Conservation (phyloP, 2,329 filamentous ascomycete species). For the Emydomyces testavorans region DNA sequence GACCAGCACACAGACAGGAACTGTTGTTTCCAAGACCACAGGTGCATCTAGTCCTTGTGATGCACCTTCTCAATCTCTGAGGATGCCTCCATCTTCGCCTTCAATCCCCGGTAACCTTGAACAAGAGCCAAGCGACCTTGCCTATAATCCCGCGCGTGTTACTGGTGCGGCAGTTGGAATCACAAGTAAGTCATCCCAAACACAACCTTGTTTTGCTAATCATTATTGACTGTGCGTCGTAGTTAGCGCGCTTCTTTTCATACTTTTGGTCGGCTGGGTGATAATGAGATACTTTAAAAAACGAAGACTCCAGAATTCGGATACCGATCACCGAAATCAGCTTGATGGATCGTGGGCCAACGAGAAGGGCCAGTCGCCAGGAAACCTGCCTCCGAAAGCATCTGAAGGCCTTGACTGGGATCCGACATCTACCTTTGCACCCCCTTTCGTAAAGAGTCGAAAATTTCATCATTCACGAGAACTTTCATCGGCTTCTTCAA, state of each 20-base stretch:
- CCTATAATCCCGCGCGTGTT: slow-evolving; percentile 4
- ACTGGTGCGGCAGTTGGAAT: slow-evolving; percentile 7
- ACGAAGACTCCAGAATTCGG: not conserved
- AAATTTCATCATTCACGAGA: slow-evolving; percentile 4
- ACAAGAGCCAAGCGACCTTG: not conserved
- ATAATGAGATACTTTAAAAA: slow-evolving; percentile 1
- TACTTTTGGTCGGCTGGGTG: slow-evolving; percentile 6
- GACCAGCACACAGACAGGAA: not conserved
- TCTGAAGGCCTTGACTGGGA: slow-evolving; percentile 12
- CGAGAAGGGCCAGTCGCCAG: not conserved
- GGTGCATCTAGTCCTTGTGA: not conserved
- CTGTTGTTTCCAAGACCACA: not conserved
- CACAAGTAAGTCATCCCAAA: slow-evolving; percentile 2
- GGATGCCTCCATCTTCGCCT: not conserved
- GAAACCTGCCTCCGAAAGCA: not conserved
- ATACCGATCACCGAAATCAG: not conserved
- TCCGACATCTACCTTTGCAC: slow-evolving; percentile 15
- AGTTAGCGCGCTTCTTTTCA: slow-evolving; percentile 3
- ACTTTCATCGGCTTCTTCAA: slow-evolving; percentile 6
- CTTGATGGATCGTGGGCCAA: not conserved
- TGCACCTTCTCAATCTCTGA: not conserved
- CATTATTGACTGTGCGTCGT: not conserved
- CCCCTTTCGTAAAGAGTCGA: slow-evolving; percentile 7
- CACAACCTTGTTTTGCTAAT: not conserved
- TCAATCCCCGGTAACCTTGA: not conserved